Evolutionary conservation across 2,329 filamentous ascomycete genomes (phyloP).

Genomic region (Xylaria sp.): DNA sequence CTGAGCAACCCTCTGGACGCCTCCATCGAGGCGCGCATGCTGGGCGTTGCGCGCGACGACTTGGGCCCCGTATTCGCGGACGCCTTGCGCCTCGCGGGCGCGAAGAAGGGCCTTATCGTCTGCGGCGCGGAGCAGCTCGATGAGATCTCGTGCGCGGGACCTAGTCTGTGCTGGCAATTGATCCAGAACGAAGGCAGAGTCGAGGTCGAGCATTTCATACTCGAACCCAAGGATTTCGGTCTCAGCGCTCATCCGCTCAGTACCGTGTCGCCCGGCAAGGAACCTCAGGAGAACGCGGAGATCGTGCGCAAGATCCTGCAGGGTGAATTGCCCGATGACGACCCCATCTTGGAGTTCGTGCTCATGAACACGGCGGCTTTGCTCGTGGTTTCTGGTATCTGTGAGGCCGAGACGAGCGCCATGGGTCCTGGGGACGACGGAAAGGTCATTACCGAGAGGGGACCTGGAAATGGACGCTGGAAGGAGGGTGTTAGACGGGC

Average conservation of each 20-base stretch:
- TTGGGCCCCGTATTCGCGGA: conserved; percentile 87
- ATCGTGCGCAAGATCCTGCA: conserved; percentile 74
- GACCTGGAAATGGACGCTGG: conserved; percentile 84
- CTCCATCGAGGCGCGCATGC: conserved; percentile 77
- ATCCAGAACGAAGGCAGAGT: conserved; percentile 42
- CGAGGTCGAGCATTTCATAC: conserved; percentile 67
- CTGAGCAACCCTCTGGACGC: conserved; percentile 86
- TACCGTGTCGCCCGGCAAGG: conserved; percentile 77
- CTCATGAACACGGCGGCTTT: conserved; percentile 89
- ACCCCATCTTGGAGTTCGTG: conserved; percentile 89
- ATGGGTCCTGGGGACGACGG: conserved; percentile 80
- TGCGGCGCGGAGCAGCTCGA: conserved; percentile 94
- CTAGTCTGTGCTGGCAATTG: conserved; percentile 84
- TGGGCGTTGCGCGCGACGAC: conserved; percentile 86
- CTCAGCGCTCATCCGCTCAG: conserved; percentile 66
- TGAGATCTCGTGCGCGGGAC: conserved; percentile 87
- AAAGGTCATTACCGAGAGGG: conserved; percentile 71
- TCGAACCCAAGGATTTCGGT: conserved; percentile 84
- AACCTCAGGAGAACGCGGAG: conserved; percentile 78
- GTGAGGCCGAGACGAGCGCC: conserved; percentile 72
- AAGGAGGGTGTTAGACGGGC: conserved; percentile 89
- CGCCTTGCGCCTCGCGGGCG: conserved; percentile 69
- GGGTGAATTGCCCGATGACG: conserved; percentile 65
- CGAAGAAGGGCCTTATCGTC: conserved; percentile 79
- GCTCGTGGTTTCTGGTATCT: conserved; percentile 78